A percentile compares a stretch with the other conserved stretches of the same genome.
Conservation (phyloP, 176 grass and related monocot species). For the Bothriochloa decipiens region DNA sequence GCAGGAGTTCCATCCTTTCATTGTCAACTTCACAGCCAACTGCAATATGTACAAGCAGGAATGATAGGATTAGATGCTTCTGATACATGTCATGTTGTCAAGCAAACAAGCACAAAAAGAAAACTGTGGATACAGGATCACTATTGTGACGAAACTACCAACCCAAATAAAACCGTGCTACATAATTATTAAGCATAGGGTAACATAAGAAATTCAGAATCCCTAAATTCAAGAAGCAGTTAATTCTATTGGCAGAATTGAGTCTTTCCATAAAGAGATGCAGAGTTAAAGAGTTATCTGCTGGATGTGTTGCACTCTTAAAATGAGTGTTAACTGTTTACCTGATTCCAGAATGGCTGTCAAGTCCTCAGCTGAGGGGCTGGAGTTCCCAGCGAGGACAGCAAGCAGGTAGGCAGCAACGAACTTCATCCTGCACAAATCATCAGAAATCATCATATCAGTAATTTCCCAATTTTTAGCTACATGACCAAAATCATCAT, state of each 20-base stretch:
- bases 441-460: not conserved
- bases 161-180: not conserved
- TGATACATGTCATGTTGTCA: not conserved
- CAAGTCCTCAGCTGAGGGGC: constrained; percentile 41
- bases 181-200: not conserved
- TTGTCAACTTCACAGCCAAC: constrained; percentile 61
- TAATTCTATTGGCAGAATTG: not conserved
- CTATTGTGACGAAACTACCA: not conserved
- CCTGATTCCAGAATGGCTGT: constrained; percentile 47
- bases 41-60: not conserved
- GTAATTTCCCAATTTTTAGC: not conserved
- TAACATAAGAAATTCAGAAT: not conserved
- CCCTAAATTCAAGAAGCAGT: not conserved
- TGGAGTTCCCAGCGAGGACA: constrained; percentile 44
- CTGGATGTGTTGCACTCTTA: not conserved
- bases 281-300: not conserved
- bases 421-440: constrained; percentile 55
- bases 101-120: not conserved
- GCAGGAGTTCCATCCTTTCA: constrained; percentile 47
- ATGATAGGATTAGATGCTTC: not conserved
- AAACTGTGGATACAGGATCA: not conserved
- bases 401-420: constrained; percentile 57
- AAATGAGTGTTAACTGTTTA: not conserved
- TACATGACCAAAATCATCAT: not conserved
- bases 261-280: not conserved